Evolutionary conservation across 1,284 basidiomycete species (phyloP).

Genomic region (Apiotrichum akiyoshidainum): DNA sequence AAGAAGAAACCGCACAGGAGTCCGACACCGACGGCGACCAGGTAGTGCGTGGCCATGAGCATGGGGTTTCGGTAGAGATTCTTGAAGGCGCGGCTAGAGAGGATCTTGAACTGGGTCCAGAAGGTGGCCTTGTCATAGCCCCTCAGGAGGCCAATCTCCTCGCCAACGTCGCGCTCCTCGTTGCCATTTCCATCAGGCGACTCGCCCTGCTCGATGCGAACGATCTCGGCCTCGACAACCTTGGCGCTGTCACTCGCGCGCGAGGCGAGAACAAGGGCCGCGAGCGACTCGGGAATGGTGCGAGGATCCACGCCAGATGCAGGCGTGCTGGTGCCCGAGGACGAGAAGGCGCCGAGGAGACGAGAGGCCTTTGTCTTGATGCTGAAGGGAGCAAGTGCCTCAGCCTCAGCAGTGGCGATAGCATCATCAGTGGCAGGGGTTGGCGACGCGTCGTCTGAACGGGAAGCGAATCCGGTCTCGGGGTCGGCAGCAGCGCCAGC

Average conservation of each 20-base stretch:
- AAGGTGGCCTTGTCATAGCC: slow-evolving; percentile 81
- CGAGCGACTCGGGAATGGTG: slow-evolving; percentile 63
- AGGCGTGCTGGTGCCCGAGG: slow-evolving; percentile 45
- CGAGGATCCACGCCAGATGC: slow-evolving; percentile 47
- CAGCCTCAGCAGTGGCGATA: neutral
- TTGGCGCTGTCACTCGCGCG: slow-evolving; percentile 65
- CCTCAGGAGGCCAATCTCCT: slow-evolving; percentile 62
- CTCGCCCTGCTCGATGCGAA: slow-evolving; percentile 51
- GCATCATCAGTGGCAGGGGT: neutral
- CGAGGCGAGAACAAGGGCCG: slow-evolving; percentile 70
- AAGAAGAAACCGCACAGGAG: slow-evolving; percentile 57
- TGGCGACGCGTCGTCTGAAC: slow-evolving; percentile 3
- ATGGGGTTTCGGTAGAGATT: slow-evolving; percentile 92
- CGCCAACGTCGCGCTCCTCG: slow-evolving; percentile 50
- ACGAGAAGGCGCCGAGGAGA: slow-evolving; percentile 63
- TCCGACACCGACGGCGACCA: slow-evolving; percentile 76
- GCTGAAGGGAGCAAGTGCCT: slow-evolving; percentile 11
- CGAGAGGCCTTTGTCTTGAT: slow-evolving; percentile 74
- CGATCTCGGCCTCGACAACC: slow-evolving; percentile 64
- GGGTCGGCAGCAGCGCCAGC: slow-evolving; percentile 23
- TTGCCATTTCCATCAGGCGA: slow-evolving; percentile 34
- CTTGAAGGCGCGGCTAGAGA: slow-evolving; percentile 97
- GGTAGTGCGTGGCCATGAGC: slow-evolving; percentile 83
- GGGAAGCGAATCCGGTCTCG: slow-evolving; percentile 14
- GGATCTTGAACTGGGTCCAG: slow-evolving; percentile 83